Conservation (phyloP, 768 basidiomycete genomes). For the Xerocomellus chrysenteron region DNA sequence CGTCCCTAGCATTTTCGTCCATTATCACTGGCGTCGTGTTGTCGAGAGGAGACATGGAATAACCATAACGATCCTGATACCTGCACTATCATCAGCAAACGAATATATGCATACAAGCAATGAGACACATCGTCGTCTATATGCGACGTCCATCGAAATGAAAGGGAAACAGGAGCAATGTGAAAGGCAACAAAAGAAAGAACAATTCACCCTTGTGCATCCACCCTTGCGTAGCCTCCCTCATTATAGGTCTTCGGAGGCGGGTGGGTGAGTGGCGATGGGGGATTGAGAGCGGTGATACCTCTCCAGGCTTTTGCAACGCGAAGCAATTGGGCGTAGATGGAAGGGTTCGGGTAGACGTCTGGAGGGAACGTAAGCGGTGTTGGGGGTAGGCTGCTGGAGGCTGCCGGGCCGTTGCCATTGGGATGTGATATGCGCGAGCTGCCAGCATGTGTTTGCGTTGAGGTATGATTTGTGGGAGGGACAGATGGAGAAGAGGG, state of each 20-base stretch:
- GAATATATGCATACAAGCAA: conserved; percentile 9
- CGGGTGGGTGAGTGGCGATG: conserved; percentile 13
- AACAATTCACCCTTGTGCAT: conserved; percentile 30
- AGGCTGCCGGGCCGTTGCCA: background rate
- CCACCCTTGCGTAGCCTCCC: conserved; percentile 20
- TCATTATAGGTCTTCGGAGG: conserved; percentile 27
- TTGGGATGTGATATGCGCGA: conserved; percentile 19
- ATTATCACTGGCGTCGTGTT: conserved; percentile 37
- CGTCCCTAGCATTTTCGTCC: conserved; percentile 26
- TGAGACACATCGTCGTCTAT: conserved; percentile 12
- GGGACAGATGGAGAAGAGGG: conserved; percentile 19
- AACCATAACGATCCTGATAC: conserved; percentile 29
- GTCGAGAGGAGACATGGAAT: conserved; percentile 29
- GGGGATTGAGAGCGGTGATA: conserved; percentile 51
- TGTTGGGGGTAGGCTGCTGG: conserved; percentile 17
- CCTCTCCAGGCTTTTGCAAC: conserved; percentile 68
- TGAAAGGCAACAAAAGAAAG: background rate
- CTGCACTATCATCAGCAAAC: conserved; percentile 23
- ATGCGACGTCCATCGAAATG: conserved; percentile 9
- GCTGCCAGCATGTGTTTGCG: conserved; percentile 16
- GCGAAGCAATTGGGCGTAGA: conserved; percentile 51
- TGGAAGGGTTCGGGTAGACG: conserved; percentile 32
- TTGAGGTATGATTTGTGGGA: conserved; percentile 8
- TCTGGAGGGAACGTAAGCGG: conserved; percentile 40
- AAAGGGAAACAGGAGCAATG: background rate